These are phyloP conservation scores for Carex littledalei DNA, from an alignment of 176 grass and related monocot genomes.

Conservation along the genomic window DNA sequence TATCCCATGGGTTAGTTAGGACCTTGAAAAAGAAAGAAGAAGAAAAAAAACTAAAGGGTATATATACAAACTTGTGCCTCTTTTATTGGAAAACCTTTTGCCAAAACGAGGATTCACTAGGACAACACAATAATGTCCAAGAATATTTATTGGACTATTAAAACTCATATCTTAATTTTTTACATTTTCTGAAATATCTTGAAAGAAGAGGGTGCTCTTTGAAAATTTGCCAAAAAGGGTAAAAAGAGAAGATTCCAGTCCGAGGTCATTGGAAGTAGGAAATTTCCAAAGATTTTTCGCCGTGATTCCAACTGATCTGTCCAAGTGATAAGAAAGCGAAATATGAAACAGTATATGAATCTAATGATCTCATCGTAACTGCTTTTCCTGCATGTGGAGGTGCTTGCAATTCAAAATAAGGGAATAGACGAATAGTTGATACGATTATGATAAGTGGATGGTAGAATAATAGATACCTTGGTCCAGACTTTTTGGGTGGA, in stretches of 20 bases:
- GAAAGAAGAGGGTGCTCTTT: neutral
- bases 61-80: neutral
- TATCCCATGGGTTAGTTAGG: too few relatives aligned
- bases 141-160: too few relatives aligned
- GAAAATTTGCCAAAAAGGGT: neutral
- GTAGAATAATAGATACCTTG: slow-evolving; percentile 22
- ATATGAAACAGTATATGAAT: slow-evolving; percentile 5
- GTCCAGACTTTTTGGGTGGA: slow-evolving; percentile 28
- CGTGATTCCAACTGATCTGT: neutral
- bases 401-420: slow-evolving; percentile 5
- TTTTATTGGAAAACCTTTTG: neutral
- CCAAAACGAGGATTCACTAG: neutral
- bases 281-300: neutral
- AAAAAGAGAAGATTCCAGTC: neutral
- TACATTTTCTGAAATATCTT: neutral
- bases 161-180: too few relatives aligned
- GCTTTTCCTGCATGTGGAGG: neutral
- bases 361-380: neutral
- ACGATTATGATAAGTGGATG: slow-evolving; percentile 13
- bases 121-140: neutral
- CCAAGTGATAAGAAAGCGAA: neutral
- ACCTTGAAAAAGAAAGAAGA: neutral
- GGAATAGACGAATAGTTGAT: neutral
- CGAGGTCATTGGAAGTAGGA: neutral
- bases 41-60: neutral